phyloP scores from a whole-genome alignment of 2,329 filamentous ascomycete genomes.

The Phialophora tarda region DNA sequence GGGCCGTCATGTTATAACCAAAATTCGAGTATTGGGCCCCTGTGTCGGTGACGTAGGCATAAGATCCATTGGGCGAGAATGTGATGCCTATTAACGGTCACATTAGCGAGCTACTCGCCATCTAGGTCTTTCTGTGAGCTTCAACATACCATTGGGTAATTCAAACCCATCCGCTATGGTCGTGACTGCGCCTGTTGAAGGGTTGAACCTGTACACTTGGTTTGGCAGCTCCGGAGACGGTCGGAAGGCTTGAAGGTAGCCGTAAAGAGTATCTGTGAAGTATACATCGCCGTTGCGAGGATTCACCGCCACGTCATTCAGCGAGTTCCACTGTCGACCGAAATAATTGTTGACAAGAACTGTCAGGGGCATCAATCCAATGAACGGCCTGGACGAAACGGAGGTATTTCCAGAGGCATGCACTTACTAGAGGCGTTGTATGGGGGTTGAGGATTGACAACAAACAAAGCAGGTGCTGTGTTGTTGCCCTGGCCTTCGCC shows the following conservation, averaged over 20 bases:
- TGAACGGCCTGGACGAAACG: not conserved
- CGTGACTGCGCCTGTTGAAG: conserved; percentile 50
- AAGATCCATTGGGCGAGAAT: conserved; percentile 46
- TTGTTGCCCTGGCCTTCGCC: conserved; percentile 58
- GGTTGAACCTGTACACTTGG: conserved; percentile 57
- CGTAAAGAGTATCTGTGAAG: conserved; percentile 45
- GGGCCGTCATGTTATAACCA: conserved; percentile 34
- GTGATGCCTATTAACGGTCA: conserved; percentile 25
- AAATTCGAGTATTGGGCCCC: conserved; percentile 32
- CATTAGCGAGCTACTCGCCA: not conserved
- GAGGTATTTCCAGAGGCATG: not conserved
- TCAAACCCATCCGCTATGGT: conserved; percentile 57
- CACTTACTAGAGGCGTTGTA: conserved; percentile 57
- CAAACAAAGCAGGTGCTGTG: conserved; percentile 49
- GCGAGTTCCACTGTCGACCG: conserved; percentile 52
- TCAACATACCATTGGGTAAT: conserved; percentile 50
- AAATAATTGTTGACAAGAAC: conserved; percentile 65
- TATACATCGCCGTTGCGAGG: conserved; percentile 38
- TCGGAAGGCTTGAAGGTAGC: conserved; percentile 55
- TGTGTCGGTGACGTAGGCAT: conserved; percentile 40
- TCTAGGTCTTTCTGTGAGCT: not conserved
- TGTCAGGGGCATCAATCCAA: conserved; percentile 31
- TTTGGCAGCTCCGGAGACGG: conserved; percentile 53
- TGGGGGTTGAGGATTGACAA: conserved; percentile 54
- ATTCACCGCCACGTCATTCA: conserved; percentile 39